phyloP scores from a whole-genome alignment of 192 early-diverging fungal genomes.

The Globomyces pollinis-pini region DNA sequence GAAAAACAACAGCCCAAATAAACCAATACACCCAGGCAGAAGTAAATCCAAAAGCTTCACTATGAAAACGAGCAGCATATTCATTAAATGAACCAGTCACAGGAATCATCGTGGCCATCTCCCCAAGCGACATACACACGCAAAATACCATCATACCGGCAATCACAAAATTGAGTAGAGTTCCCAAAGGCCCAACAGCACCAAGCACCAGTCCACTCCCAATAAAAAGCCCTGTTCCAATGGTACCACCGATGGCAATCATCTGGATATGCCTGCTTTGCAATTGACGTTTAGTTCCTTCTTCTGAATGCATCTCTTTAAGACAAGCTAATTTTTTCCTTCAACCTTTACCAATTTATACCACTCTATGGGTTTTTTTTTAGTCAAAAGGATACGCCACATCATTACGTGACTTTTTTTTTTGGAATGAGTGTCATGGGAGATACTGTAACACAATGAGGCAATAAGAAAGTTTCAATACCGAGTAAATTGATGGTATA shows the following conservation, averaged over 20 bases:
- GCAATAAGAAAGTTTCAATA: too few relatives aligned
- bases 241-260: constrained; percentile 74
- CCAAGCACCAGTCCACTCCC: constrained; percentile 54
- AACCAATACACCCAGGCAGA: constrained; percentile 43
- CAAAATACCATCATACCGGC: constrained; percentile 33
- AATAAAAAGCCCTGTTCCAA: constrained; percentile 73
- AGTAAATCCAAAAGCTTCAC: constrained; percentile 64
- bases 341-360: too few relatives aligned
- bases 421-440: too few relatives aligned
- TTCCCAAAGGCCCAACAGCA: constrained; percentile 65
- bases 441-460: too few relatives aligned
- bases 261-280: constrained; percentile 42
- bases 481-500: too few relatives aligned
- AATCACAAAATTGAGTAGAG: constrained; percentile 62
- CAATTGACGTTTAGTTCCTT: constrained; percentile 27
- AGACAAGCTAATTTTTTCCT: too few relatives aligned
- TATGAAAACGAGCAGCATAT: constrained; percentile 61
- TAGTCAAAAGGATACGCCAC: too few relatives aligned
- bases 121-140: constrained; percentile 64
- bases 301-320: too few relatives aligned
- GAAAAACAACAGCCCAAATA: constrained; percentile 29
- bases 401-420: too few relatives aligned
- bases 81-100: constrained; percentile 53
- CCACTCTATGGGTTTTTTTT: too few relatives aligned
- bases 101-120: constrained; percentile 77